Base-by-base conservation (phyloP, 257 asterid genomes). In the Fraxinus anomala region DNA sequence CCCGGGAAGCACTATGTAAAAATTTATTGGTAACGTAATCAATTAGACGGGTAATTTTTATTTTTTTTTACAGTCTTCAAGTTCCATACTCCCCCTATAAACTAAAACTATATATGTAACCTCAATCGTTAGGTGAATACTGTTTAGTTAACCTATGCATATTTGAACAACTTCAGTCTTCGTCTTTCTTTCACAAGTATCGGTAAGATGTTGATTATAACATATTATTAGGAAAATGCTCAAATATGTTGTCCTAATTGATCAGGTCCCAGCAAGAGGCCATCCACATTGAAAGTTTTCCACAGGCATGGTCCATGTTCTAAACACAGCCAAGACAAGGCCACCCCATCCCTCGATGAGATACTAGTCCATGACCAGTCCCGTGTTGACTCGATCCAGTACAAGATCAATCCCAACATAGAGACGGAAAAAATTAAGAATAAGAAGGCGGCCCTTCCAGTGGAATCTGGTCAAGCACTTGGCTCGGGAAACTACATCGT, bases 281-380 rank as follows among this genome's bases (percentile, higher is more conserved):
- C 81, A 61, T 85, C 98, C 26, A 87, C 86, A 30, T 44, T 90
- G 86, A 68, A 84, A 73, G 85, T 93, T 0, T 21, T 83, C 40
- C 89, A 93, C 83, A 83, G 75, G 75, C 87, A 93, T 39, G 92
- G 94, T 28, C 92, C 94, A n/a, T 93, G 97, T 78, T 83, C 86
- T 49, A 42, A 80, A 77, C 79, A 19, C 23, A 73, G 33, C 49
- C 76, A 68, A 44, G 72, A 68, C 47, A 51, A 78, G 67, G 17
- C 78, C 19, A 54, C 77, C 66, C 86, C 82, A 21, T 21, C 67
- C 42, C 44, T 68, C 47, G 12, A 37, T 26, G 40, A 66, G 42
- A 49, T 76, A n/a, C 68, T 67, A 9, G 17, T 67, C 14, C 80
- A 67, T 14, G 80, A 76, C 67, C 67, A 76, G 10, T 40, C 74